Conservation (phyloP, 352 stramenopile species). For the Peronospora farinosa region DNA sequence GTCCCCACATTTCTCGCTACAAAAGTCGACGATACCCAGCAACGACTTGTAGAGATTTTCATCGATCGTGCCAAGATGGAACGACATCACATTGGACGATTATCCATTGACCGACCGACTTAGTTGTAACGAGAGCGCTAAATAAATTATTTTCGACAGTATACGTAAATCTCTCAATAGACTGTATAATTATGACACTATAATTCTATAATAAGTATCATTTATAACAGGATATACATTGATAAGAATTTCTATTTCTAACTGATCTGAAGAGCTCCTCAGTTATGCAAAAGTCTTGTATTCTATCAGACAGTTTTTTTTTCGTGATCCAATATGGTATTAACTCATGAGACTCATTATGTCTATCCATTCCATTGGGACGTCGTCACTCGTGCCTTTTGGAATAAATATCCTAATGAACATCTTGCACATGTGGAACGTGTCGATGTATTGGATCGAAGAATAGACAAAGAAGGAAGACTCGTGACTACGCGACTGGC, state of each 20-base stretch:
- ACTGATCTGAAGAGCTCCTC: too few species aligned
- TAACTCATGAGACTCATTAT: constrained; percentile 67
- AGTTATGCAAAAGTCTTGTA: too few species aligned
- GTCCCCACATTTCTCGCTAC: constrained; percentile 39
- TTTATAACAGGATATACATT: not conserved
- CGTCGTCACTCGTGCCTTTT: constrained; percentile 81
- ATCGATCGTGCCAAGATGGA: constrained; percentile 57
- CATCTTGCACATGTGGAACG: constrained; percentile 73
- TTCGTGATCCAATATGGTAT: constrained; percentile 67
- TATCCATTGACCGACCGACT: constrained; percentile 2
- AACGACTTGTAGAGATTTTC: constrained; percentile 67
- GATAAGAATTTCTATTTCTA: too few species aligned
- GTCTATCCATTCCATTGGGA: constrained; percentile 80
- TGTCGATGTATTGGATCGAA: constrained; percentile 73
- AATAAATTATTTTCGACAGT: not conserved
- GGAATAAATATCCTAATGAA: constrained; percentile 87
- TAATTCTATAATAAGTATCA: too few species aligned
- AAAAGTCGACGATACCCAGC: constrained; percentile 46
- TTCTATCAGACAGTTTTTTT: not conserved
- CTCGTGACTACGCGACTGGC: constrained; percentile 62
- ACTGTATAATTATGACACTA: too few species aligned
- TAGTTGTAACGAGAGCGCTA: not conserved
- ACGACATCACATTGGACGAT: constrained; percentile 21
- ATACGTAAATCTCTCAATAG: too few species aligned
- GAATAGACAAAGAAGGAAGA: constrained; percentile 55